Base-by-base conservation (phyloP, 805 yeast species). In the Spathaspora hagerdaliae region DNA sequence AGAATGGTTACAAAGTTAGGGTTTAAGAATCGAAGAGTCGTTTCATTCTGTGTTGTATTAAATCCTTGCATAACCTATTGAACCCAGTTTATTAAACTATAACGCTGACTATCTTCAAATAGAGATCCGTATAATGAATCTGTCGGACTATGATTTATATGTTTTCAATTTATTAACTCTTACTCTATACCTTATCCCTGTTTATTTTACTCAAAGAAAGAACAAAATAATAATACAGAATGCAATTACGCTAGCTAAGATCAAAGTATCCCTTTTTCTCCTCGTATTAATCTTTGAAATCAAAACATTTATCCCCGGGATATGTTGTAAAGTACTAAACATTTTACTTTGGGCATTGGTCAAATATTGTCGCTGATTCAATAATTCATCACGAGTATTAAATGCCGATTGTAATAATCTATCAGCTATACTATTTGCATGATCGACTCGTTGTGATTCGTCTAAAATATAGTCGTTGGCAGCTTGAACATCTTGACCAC, bases 301-400 rank as follows among this genome's bases (percentile, higher is more conserved):
- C 45, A 92, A 61, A 7, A 79, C 78, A 59, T 84, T 86, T 39
- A 92, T 69, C 0, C 97, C 97, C 0, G 99, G 99, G 41, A 94
- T 77, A 34, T 77, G 70, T 56, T 79, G 79, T 39, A 90, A 67
- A 1, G 87, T 73, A 36, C 75, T 75, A 48, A 81, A 71, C 45
- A 91, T 69, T 47, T 80, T 75, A 46, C 78, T 73, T 51, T 84
- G 87, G 5, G 94, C 86, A 48, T 71, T 78, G 46, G 73, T 72
- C 43, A 94, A 70, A 7, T 77, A 61, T 34, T 75, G 77, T 48
- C 92, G 74, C 67, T 94, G 99, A 40, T 83, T 73, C 39, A 77
- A 53, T 43, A 94, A 76, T 57, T 87, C 95, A 49, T 91, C 97
- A 47, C 98, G 74, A 0, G 98, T 90, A 53, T 86, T 87, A 67